phyloP scores from a whole-genome alignment of 306 rosid species.

The Carpinus viminea region DNA sequence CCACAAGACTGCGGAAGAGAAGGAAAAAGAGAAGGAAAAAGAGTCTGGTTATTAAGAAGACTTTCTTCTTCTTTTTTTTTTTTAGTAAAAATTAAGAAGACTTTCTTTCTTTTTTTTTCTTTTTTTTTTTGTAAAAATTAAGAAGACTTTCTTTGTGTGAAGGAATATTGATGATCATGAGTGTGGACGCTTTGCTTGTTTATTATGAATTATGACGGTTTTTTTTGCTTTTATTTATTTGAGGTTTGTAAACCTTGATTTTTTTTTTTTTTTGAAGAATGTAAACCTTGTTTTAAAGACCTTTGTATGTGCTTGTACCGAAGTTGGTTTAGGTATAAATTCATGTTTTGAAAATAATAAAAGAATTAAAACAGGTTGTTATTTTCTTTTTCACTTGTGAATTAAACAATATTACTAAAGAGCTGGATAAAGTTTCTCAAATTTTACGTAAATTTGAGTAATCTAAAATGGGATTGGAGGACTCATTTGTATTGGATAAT shows the following conservation, averaged over 20 bases:
- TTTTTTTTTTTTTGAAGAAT: too few relatives aligned
- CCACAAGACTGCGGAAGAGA: slow-evolving; percentile 42
- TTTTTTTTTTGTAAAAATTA: too few relatives aligned
- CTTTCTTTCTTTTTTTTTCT: too few relatives aligned
- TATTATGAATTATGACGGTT: not conserved
- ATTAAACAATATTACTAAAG: too few relatives aligned
- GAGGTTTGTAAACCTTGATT: not conserved
- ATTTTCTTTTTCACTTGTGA: not conserved
- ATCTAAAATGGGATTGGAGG: too few relatives aligned
- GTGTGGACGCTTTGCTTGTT: slow-evolving; percentile 5
- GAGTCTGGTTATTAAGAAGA: not conserved
- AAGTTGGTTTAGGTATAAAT: not conserved
- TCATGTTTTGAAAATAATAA: slow-evolving; percentile 1
- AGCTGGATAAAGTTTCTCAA: too few relatives aligned
- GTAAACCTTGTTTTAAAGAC: not conserved
- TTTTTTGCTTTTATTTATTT: too few relatives aligned
- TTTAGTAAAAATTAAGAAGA: too few relatives aligned
- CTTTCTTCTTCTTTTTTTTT: too few relatives aligned
- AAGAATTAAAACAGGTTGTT: not conserved
- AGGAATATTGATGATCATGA: not conserved
- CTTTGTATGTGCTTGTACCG: not conserved
- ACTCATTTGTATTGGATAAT: too few relatives aligned
- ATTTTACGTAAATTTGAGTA: too few relatives aligned
- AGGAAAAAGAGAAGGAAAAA: slow-evolving; percentile 32
- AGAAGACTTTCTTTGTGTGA: not conserved